Conservation (phyloP, 345 rosid genomes). For the Euphorbia peplus region DNA sequence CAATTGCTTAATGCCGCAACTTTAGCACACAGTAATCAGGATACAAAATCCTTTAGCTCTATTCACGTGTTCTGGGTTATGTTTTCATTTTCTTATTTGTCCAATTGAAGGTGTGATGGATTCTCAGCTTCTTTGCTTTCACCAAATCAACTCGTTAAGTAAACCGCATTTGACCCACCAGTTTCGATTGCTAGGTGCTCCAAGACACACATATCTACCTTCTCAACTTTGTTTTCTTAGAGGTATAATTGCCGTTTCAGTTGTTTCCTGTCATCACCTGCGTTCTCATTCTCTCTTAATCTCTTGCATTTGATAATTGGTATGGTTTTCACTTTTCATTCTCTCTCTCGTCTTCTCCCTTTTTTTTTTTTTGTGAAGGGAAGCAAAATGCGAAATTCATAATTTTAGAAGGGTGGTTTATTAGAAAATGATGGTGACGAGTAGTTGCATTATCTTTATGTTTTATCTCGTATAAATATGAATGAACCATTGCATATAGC, state of each 20-base stretch:
- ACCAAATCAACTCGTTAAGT: background rate
- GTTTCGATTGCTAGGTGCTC: background rate
- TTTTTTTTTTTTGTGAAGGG: too few relatives aligned
- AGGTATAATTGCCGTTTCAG: constrained; percentile 1
- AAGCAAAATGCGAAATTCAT: background rate
- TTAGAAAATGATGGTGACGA: background rate
- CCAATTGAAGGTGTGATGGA: constrained; percentile 24
- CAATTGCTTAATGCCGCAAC: background rate
- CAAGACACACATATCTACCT: background rate
- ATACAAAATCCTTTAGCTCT: too few relatives aligned
- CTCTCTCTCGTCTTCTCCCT: too few relatives aligned
- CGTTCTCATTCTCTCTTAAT: background rate
- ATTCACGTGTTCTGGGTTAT: background rate
- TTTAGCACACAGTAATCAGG: background rate
- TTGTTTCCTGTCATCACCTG: background rate
- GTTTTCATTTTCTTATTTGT: background rate
- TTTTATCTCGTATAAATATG: background rate
- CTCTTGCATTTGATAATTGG: background rate
- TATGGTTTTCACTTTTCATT: background rate
- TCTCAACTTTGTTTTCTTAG: constrained; percentile 7
- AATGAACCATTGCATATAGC: background rate
- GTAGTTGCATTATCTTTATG: background rate
- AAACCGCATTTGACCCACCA: background rate
- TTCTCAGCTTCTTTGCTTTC: constrained; percentile 20
- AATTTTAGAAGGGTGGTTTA: background rate